These are phyloP conservation scores for Kalaharituber pfeilii DNA, from an alignment of 2,329 filamentous ascomycete species.

Conservation along the genomic window DNA sequence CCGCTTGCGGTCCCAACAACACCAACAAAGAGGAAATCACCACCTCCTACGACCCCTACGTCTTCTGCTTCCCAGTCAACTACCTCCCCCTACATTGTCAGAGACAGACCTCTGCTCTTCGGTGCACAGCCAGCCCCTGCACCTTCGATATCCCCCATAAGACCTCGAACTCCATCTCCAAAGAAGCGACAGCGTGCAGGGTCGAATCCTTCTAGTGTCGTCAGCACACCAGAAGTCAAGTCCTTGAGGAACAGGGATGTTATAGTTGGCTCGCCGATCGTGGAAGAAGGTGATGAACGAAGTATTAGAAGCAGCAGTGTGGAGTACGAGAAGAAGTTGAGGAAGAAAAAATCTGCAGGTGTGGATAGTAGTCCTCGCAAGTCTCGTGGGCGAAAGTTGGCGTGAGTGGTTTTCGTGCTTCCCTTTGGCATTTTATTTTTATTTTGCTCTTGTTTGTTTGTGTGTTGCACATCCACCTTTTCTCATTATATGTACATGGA, in stretches of 20 bases:
- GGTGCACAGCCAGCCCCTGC: not conserved
- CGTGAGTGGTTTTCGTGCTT: not conserved
- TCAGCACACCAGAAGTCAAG: not conserved
- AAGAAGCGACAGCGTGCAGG: not conserved
- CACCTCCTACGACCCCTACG: not conserved
- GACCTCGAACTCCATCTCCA: not conserved
- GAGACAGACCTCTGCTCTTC: not conserved
- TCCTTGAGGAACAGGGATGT: not conserved
- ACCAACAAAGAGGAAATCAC: not conserved
- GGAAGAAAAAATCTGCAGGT: not conserved
- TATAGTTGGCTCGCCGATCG: not conserved
- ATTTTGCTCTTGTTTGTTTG: not conserved
- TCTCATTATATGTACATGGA: not conserved
- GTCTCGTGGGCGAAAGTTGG: not conserved
- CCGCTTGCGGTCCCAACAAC: not conserved
- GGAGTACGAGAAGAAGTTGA: not conserved
- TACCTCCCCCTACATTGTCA: not conserved
- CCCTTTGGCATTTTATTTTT: not conserved
- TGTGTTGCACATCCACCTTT: not conserved
- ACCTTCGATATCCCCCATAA: not conserved
- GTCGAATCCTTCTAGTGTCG: not conserved
- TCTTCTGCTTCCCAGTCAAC: not conserved
- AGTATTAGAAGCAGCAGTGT: not conserved
- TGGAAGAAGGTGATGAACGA: not conserved
- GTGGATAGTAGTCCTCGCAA: not conserved